Conservation (phyloP, 495 filamentous ascomycete species). For the Daldinia childiae region DNA sequence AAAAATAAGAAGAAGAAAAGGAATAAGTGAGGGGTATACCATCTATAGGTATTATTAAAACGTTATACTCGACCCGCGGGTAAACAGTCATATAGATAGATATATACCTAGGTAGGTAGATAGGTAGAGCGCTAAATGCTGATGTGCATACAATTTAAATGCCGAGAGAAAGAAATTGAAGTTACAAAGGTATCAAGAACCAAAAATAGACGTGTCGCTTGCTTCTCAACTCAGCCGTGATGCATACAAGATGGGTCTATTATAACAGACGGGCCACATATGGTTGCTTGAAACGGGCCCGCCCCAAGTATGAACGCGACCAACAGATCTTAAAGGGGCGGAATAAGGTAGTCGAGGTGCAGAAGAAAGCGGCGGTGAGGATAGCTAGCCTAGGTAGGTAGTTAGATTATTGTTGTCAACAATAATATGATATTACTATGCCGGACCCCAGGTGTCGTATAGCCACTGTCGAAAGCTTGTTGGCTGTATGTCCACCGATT, state of each 20-base stretch:
- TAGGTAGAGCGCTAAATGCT: slow-evolving; percentile 23
- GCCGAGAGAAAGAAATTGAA: neutral
- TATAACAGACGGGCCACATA: neutral
- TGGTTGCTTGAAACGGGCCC: slow-evolving; percentile 1
- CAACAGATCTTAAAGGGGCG: neutral
- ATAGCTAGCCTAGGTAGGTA: neutral
- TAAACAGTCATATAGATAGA: slow-evolving; percentile 11
- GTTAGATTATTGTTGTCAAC: neutral
- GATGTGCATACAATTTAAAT: slow-evolving; percentile 31
- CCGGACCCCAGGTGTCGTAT: slow-evolving; percentile 54
- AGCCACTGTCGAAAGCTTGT: slow-evolving; percentile 60
- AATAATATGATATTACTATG: slow-evolving; percentile 31
- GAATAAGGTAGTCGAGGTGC: neutral
- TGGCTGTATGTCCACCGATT: slow-evolving; percentile 53
- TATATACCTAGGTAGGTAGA: neutral
- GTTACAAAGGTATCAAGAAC: slow-evolving; percentile 8
- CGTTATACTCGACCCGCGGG: slow-evolving; percentile 27
- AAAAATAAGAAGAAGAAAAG: neutral
- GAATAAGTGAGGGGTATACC: neutral
- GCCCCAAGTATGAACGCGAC: neutral
- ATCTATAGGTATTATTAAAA: slow-evolving; percentile 17
- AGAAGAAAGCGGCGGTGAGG: neutral
- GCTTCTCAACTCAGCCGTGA: slow-evolving; percentile 28
- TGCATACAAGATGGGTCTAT: slow-evolving; percentile 14
- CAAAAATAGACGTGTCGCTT: slow-evolving; percentile 21